A percentile compares a stretch with the other conserved stretches of the same genome.
phyloP scores from a whole-genome alignment of 75 land plant species.

The Picea sitchensis region DNA sequence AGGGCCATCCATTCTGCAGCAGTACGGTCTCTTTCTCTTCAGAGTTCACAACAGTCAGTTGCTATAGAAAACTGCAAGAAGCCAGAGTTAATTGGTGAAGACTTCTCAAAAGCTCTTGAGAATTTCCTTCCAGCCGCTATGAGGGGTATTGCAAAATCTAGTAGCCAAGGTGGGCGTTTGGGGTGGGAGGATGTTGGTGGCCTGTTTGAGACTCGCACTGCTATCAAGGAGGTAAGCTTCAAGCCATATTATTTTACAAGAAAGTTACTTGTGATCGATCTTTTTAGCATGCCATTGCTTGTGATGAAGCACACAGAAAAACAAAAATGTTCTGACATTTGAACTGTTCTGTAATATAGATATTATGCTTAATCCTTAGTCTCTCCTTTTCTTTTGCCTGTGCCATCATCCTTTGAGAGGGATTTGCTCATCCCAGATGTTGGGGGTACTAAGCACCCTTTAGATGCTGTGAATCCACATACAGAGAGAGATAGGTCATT shows the following conservation, averaged over 20 bases:
- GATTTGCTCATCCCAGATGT: no score
- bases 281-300: neutral
- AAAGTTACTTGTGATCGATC: neutral
- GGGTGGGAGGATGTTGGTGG: conserved; percentile 99
- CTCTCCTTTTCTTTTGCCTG: neutral
- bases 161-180: conserved; percentile 51
- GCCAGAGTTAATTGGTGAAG: conserved; percentile 42
- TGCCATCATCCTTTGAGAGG: neutral
- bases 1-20: conserved; percentile 83
- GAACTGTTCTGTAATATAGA: neutral
- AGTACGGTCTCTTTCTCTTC: conserved; percentile 44
- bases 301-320: neutral
- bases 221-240: conserved; percentile 81
- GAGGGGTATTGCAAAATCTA: conserved; percentile 74
- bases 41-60: neutral
- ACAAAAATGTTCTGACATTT: neutral
- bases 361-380: neutral
- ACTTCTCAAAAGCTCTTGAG: conserved; percentile 75
- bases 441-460: no score
- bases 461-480: no score
- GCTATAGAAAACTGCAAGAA: conserved; percentile 12
- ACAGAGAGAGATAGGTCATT: no score
- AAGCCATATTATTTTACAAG: neutral
- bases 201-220: conserved; percentile 58
- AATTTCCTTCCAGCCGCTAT: conserved; percentile 85